phyloP scores from a whole-genome alignment of 202 grass and related monocot species.

The Bolboschoenoplectus hybrid region DNA sequence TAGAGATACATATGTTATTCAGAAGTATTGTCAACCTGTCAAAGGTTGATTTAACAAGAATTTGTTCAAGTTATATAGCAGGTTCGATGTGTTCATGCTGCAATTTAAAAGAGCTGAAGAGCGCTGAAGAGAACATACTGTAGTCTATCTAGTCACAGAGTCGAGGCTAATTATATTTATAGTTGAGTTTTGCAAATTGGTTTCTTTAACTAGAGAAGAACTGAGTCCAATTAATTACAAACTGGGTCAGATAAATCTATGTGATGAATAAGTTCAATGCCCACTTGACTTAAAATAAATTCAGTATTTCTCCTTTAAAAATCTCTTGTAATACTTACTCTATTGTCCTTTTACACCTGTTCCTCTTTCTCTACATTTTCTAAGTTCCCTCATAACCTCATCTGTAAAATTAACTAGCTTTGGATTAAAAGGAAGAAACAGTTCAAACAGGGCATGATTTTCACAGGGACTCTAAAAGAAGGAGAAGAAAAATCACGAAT shows the following conservation, averaged over 20 bases:
- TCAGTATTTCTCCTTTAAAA: not conserved
- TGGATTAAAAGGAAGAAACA: not conserved
- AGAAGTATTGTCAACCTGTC: not conserved
- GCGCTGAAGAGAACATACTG: not conserved
- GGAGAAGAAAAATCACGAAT: not conserved
- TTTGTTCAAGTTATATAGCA: not conserved
- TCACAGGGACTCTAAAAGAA: not conserved
- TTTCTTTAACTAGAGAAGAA: not conserved
- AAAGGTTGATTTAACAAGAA: not conserved
- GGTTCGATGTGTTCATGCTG: not conserved
- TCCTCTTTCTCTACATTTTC: not conserved
- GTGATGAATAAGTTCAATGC: not conserved
- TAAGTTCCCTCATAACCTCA: not conserved
- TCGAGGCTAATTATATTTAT: not conserved
- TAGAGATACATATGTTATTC: not conserved
- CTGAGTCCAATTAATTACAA: not conserved
- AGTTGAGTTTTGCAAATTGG: not conserved
- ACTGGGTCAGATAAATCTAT: not conserved
- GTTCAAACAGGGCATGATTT: not conserved
- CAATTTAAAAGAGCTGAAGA: not conserved
- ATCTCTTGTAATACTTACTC: not conserved
- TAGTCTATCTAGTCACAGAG: not conserved
- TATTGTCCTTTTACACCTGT: not conserved
- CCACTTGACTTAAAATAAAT: slow-evolving; percentile 9
- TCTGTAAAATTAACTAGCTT: not conserved